Evolutionary conservation across 768 basidiomycete genomes (phyloP).

Genomic region (Mycena vitilis): DNA sequence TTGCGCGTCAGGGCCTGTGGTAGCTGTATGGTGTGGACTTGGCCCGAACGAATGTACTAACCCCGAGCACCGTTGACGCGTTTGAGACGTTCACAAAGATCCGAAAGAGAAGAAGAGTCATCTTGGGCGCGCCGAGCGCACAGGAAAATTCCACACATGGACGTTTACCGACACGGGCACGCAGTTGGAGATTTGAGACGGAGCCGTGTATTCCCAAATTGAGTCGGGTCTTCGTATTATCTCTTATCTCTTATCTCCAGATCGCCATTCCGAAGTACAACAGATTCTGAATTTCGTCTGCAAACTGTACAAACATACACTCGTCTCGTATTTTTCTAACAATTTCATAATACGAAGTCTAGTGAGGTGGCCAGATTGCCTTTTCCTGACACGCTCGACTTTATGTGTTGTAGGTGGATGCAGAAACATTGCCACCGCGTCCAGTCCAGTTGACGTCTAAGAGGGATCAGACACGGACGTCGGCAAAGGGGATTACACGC

Average conservation of each 20-base stretch:
- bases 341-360: constrained; percentile 27
- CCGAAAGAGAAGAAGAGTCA: constrained; percentile 40
- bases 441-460: constrained; percentile 99
- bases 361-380: constrained; percentile 18
- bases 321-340: constrained; percentile 31
- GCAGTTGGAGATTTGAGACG: constrained; percentile 21
- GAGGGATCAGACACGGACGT: constrained; percentile 15
- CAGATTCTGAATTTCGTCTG: constrained; percentile 22
- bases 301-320: constrained; percentile 21
- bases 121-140: constrained; percentile 46
- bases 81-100: constrained; percentile 50
- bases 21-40: constrained; percentile 14
- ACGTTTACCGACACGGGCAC: no score
- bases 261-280: neutral
- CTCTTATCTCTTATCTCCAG: no score
- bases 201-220: constrained; percentile 30
- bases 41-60: constrained; percentile 42
- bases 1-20: constrained; percentile 76
- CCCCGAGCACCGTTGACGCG: constrained; percentile 70
- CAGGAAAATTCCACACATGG: constrained; percentile 82
- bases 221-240: neutral
- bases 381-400: constrained; percentile 23
- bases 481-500: constrained; percentile 48
- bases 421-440: constrained; percentile 94
- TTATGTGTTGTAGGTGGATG: constrained; percentile 81